Evolutionary conservation across 768 basidiomycete species (phyloP), one percentile per base, ranked within the genome.

Genomic region (Termitomyces sp.): DNA sequence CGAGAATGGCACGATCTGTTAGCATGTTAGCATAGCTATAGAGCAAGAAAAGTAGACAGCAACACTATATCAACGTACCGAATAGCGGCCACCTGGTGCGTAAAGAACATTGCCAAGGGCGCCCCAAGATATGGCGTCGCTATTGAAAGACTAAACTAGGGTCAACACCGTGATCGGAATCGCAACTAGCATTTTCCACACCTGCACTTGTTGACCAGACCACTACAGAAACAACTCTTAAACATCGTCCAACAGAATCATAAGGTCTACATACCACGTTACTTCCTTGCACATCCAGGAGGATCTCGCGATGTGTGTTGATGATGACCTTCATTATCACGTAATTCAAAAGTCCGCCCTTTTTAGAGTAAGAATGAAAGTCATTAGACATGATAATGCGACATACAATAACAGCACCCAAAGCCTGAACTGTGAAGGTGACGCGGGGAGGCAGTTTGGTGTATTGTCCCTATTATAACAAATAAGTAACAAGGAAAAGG

Each of bases 381-480:
- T 36, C 8, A 38, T 26, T 26, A 23, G 8, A 52, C 5, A 9
- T 23, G 6, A 28, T 1, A 7, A 23, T 33, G 26, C 28, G 14
- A 56, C 69, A 32, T 63, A 80, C 80, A 30, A 86, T 71, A 38
- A 86, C 69, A 14, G 83, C 79, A 4, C 86, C 85, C 47, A 79
- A 64, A 20, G 71, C 68, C 65, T 87, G 85, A 5, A 82, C 79
- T 14, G 71, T 67, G 64, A 87, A 86, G 4, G 84, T 80, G 46
- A 76, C 75, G n/a, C 81, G 76, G 5, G 85, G 85, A 13, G 85
- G 82, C 20, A 86, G 75, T 70, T 86, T 86, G 16, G 78, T 74
- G 64, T 77, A 72, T 61, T 77, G 75, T 44, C 70, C 72, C 69
- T 74, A 16, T 26, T 38, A 26, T 26, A 23, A 26, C 50, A 18